Evolutionary conservation across 495 filamentous ascomycete species (phyloP).

Genomic region (Talaromyces stipitatus): DNA sequence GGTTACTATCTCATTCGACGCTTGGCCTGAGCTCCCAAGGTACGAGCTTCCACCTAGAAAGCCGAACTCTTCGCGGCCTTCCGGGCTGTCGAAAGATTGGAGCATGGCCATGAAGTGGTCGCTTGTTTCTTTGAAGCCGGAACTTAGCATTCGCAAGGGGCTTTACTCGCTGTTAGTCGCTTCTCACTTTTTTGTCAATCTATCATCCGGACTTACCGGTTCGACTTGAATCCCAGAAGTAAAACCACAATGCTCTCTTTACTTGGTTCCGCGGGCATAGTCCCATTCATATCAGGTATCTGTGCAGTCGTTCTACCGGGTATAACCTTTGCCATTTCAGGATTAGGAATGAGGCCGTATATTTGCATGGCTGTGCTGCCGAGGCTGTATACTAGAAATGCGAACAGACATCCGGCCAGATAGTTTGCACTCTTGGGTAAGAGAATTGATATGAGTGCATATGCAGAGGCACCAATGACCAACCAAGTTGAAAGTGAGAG

Average conservation of each 20-base stretch:
- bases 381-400: conserved; percentile 18
- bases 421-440: conserved; percentile 1
- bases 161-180: not conserved
- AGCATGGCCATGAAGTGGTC: conserved; percentile 21
- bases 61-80: conserved; percentile 23
- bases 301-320: conserved; percentile 23
- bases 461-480: conserved; percentile 31
- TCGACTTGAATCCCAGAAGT: conserved; percentile 28
- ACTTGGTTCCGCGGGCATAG: conserved; percentile 17
- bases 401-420: not conserved
- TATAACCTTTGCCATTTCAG: conserved; percentile 25
- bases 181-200: not conserved
- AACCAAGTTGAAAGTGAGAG: conserved; percentile 34
- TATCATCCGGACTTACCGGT: conserved; percentile 23
- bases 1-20: conserved; percentile 26
- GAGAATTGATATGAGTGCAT: conserved; percentile 23
- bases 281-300: conserved; percentile 27
- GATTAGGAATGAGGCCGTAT: conserved; percentile 23
- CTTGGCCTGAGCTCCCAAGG: conserved; percentile 12
- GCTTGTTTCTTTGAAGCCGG: conserved; percentile 17
- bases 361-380: conserved; percentile 16
- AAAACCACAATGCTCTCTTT: conserved; percentile 30
- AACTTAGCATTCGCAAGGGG: conserved; percentile 23
- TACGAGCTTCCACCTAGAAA: conserved; percentile 17
- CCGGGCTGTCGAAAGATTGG: conserved; percentile 10